These are phyloP conservation scores for Gossypium herbaceum DNA, from an alignment of 345 rosid species.

Conservation along the genomic window DNA sequence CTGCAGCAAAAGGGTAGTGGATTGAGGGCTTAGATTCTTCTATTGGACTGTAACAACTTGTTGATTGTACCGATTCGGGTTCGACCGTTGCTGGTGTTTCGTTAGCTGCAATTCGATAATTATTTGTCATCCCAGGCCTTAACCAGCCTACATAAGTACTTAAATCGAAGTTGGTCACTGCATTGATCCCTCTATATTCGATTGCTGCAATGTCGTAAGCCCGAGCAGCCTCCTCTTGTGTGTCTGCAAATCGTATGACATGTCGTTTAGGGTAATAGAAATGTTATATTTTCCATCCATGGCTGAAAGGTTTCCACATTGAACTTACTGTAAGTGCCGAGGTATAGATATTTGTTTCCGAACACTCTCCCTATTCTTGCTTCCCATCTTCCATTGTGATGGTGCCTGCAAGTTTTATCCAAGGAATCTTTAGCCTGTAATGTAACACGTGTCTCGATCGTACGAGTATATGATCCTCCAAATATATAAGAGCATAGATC, in stretches of 20 bases:
- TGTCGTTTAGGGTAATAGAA: background rate
- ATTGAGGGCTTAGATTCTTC: too few species aligned
- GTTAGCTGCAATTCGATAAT: slow-evolving; percentile 8
- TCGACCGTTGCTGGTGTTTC: slow-evolving; percentile 23
- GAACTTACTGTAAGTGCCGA: slow-evolving; percentile 64
- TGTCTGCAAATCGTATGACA: slow-evolving; percentile 23
- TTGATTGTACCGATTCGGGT: background rate
- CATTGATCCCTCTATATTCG: slow-evolving; percentile 48
- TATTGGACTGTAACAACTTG: too few species aligned
- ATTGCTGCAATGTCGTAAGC: slow-evolving; percentile 57
- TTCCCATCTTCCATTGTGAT: slow-evolving; percentile 76
- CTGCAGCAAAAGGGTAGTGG: too few species aligned
- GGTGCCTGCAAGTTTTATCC: slow-evolving; percentile 42
- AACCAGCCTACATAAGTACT: slow-evolving; percentile 50
- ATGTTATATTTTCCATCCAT: too few species aligned
- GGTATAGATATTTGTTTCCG: slow-evolving; percentile 67
- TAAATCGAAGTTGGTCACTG: slow-evolving; percentile 51
- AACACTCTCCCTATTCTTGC: slow-evolving; percentile 72
- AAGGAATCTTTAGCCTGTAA: background rate
- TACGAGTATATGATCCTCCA: background rate
- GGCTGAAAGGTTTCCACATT: too few species aligned
- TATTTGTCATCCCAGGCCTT: slow-evolving; percentile 28
- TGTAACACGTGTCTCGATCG: too few species aligned
- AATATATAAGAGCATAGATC: too few species aligned
- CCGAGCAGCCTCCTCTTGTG: slow-evolving; percentile 55